Evolutionary conservation across 2,329 filamentous ascomycete genomes (phyloP), one percentile per base, ranked within the genome.

Genomic region (Curvularia lunata): DNA sequence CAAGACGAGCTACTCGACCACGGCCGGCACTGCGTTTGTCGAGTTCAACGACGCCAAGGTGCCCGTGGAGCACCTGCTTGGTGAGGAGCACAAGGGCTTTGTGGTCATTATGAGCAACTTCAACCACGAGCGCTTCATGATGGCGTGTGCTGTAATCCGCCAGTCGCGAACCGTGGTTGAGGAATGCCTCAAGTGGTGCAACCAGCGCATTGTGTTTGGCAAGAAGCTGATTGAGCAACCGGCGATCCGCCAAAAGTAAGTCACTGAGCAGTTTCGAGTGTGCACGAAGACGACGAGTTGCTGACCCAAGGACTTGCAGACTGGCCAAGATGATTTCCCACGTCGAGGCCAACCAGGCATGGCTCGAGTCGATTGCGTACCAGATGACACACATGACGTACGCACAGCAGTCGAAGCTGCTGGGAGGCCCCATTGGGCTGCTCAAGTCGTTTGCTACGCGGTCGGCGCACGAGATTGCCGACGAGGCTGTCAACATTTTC

Each of bases 301-400:
- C 58, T 56, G 28, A 59, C 58, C 16, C n/a, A 12, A 46, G 40
- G 18, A 16, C 46, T 30, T 30, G 6, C 56, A 88, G 85, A 66
- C 86, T 96, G 56, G 91, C 91, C 60, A 91, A 91, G 74, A 95
- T 96, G 91, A 95, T 96, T 65, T 86, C 90, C 4, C 86, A 90
- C 48, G 85, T 87, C 65, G 91, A 96, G 77, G 84, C 90, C n/a
- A 89, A 90, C 78, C 91, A 96, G 76, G 85, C 91, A 19, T 96
- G 91, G 91, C 85, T 95, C 48, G 91, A 96, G 76, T 86, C 85
- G 41, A 88, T 95, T 71, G 92, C 91, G 19, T 91, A 92, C 80
- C 91, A 96, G 74, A 96, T 96, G 91, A 89, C 85, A 80, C 83
- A 91, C 75, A 91, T 96, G 90, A 85, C 85, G 32, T 95, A 96